Conservation (phyloP, 345 rosid genomes). For the Aurinia saxatilis region DNA sequence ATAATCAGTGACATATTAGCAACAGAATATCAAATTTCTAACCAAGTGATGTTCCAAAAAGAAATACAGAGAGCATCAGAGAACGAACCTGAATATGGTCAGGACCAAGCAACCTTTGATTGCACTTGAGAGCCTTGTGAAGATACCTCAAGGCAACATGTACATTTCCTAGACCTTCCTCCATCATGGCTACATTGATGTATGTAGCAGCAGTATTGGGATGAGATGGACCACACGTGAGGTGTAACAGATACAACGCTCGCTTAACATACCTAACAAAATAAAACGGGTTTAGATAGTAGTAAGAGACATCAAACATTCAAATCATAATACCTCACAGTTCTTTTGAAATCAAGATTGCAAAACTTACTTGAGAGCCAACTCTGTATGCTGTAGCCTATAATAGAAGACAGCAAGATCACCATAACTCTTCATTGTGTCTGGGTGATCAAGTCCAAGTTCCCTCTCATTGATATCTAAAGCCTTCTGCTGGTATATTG, state of each 20-base stretch:
- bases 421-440: constrained; percentile 99
- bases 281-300: background rate
- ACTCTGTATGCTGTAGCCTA: constrained; percentile 96
- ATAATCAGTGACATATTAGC: background rate
- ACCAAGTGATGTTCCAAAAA: background rate
- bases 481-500: constrained; percentile 96
- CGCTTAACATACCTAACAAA: constrained; percentile 91
- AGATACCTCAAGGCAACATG: constrained; percentile 98
- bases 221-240: constrained; percentile 97
- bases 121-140: constrained; percentile 94
- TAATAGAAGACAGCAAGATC: constrained; percentile 99
- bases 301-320: background rate
- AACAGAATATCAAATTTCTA: constrained; percentile 6
- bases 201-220: constrained; percentile 99
- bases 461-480: constrained; percentile 99
- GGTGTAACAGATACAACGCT: constrained; percentile 91
- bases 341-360: constrained; percentile 9
- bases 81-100: constrained; percentile 93
- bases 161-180: constrained; percentile 99
- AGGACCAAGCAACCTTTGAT: constrained; percentile 91
- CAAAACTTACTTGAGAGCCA: constrained; percentile 85
- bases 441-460: constrained; percentile 97
- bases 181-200: constrained; percentile 99
- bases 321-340: constrained; percentile 3
- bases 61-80: constrained; percentile 6